Evolutionary conservation across 2,329 filamentous ascomycete genomes (phyloP), one percentile per base, ranked within the genome.

Genomic region (Pseudocercospora fijiensis): DNA sequence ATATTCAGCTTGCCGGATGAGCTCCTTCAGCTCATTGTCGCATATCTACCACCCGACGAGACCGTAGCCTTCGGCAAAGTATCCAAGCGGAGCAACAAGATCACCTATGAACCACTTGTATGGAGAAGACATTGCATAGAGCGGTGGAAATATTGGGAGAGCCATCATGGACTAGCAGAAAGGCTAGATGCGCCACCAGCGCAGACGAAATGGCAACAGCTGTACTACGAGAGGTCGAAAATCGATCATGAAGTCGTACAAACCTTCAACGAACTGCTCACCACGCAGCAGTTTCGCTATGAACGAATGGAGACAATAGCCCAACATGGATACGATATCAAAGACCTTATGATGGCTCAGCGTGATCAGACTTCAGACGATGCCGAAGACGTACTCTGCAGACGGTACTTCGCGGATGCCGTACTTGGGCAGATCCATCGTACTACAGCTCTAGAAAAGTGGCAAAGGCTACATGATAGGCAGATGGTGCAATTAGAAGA

Each of bases 401-500:
- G 91, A 75, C 87, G 88, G 78, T 86, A 91, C 76, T 92, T 91
- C 76, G 88, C 90, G 59, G 87, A 86, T 73, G 85, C 87, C 2
- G 84, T 91, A 1, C 82, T 98, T 51, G 88, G 89, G 69, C 89
- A 88, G 72, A 88, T 98, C 58, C 90, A 98, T 76, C 87, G 94
- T 66, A 86, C 86, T 67, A 85, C 90, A 61, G 94, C 92, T 7
- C 83, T 98, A 61, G 83, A 88, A 47, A 85, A 91, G 74, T 98
- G 93, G 94, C 80, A 80, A 66, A 83, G 83, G 60, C 69, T 90
- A 59, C 78, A 76, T 47, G 74, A 78, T 26, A 79, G 83, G 5
- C 81, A 84, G 59, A 77, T 80, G 60, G 80, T 87, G 22, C 76
- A 85, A 7, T 81, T 96, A 20, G 93, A 96, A 74, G 84, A 85